Conservation (phyloP, 257 asterid species). For the Solanum infundibuliforme region DNA sequence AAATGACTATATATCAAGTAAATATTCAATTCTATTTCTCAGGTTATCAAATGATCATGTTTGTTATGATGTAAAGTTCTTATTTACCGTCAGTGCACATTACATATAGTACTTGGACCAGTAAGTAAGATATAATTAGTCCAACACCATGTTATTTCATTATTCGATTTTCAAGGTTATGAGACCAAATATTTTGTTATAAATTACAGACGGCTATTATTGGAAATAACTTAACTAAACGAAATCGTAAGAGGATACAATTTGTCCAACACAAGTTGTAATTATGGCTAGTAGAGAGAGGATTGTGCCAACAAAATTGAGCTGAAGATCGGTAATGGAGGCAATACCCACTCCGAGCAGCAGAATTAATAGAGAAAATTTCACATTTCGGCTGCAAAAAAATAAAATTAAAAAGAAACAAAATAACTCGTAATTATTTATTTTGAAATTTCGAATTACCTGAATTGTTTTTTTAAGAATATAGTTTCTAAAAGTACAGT, state of each 20-base stretch:
- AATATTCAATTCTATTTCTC: background rate
- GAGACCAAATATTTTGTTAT: background rate
- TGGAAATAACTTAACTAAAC: background rate
- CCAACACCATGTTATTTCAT: background rate
- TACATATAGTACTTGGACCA: background rate
- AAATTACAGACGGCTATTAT: background rate
- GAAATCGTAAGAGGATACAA: conserved; percentile 28
- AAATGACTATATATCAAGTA: background rate
- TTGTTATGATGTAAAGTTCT: background rate
- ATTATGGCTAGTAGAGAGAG: conserved; percentile 73
- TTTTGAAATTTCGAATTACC: conserved; percentile 17
- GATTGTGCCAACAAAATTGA: conserved; percentile 67
- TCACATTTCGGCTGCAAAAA: conserved; percentile 55
- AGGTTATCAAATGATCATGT: background rate
- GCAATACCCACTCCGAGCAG: conserved; percentile 82
- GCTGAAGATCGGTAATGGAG: conserved; percentile 83
- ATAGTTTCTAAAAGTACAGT: conserved; percentile 71
- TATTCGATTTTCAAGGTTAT: background rate
- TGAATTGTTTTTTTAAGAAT: conserved; percentile 68
- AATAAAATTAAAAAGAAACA: background rate
- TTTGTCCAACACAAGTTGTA: conserved; percentile 90
- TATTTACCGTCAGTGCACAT: background rate
- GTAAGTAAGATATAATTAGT: background rate
- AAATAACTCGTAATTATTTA: no score
- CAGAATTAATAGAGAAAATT: conserved; percentile 49